Evolutionary conservation across 768 basidiomycete genomes (phyloP).

Genomic region (Leucosporidium scottii): DNA sequence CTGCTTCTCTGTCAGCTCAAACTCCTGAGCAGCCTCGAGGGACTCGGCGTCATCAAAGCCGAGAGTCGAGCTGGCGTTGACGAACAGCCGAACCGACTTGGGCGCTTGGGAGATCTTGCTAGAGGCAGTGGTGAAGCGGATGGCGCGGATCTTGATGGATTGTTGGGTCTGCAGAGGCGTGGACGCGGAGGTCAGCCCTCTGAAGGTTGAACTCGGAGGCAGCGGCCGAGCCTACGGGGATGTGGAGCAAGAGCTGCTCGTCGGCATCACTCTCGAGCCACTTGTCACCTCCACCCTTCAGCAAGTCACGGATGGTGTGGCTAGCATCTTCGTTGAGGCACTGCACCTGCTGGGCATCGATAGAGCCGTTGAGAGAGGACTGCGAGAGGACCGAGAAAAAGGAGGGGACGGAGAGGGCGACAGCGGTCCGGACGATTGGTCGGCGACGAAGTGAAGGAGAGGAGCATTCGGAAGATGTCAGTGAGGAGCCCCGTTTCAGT

Average conservation of each 20-base stretch:
- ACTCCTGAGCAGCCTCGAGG: slow-evolving; percentile 52
- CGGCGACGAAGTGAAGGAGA: not conserved
- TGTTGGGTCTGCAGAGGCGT: slow-evolving; percentile 22
- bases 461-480: not conserved
- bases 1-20: slow-evolving; percentile 52
- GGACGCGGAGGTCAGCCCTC: too few relatives aligned
- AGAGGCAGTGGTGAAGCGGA: slow-evolving; percentile 49
- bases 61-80: slow-evolving; percentile 53
- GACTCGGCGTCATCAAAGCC: slow-evolving; percentile 59
- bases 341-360: slow-evolving; percentile 55
- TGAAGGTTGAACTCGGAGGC: too few relatives aligned
- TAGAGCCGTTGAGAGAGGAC: slow-evolving; percentile 46
- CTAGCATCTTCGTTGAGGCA: slow-evolving; percentile 60
- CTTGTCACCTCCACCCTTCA: slow-evolving; percentile 45
- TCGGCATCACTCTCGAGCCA: slow-evolving; percentile 65
- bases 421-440: too few relatives aligned
- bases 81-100: slow-evolving; percentile 55
- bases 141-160: slow-evolving; percentile 54
- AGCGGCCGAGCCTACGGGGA: too few relatives aligned
- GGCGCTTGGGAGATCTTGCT: slow-evolving; percentile 49
- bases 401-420: slow-evolving; percentile 33
- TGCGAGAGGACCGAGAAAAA: slow-evolving; percentile 48
- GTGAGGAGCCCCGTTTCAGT: not conserved
- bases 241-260: slow-evolving; percentile 62
- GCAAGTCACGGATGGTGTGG: slow-evolving; percentile 53